A percentile compares a stretch with the other conserved stretches of the same genome.
Conservation (phyloP, 2,329 filamentous ascomycete species). For the Paecilomyces dactylethromorphus region DNA sequence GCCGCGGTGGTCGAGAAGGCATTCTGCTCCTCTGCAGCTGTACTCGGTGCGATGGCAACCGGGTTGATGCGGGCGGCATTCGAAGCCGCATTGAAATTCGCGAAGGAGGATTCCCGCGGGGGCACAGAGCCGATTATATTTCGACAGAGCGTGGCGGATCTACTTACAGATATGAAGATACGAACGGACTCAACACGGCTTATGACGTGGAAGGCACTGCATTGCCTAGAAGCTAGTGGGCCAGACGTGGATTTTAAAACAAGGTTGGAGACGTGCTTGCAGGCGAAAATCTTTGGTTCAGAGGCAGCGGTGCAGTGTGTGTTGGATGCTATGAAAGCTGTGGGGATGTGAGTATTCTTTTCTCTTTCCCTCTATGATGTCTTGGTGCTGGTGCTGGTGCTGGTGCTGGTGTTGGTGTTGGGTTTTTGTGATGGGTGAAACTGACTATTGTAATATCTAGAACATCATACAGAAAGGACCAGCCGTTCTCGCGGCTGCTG, state of each 20-base stretch:
- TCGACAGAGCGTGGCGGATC: constrained; percentile 46
- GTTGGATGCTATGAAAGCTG: constrained; percentile 45
- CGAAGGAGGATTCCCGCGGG: constrained; percentile 45
- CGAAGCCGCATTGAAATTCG: constrained; percentile 46
- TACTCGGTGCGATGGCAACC: constrained; percentile 51
- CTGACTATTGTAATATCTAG: constrained; percentile 11
- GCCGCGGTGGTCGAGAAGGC: constrained; percentile 36
- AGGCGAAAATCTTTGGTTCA: constrained; percentile 48
- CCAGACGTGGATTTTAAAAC: constrained; percentile 30
- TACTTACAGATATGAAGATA: constrained; percentile 49
- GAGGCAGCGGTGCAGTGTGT: constrained; percentile 45
- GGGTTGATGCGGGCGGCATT: constrained; percentile 50
- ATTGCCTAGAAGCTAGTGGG: constrained; percentile 35
- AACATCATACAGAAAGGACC: constrained; percentile 34
- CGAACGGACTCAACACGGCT: constrained; percentile 43
- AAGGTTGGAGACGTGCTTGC: constrained; percentile 41
- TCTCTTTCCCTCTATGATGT: background rate
- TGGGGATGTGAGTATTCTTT: constrained; percentile 41
- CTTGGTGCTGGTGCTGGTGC: background rate
- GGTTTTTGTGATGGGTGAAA: too few species aligned
- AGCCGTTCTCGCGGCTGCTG: constrained; percentile 39
- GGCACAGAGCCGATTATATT: constrained; percentile 41
- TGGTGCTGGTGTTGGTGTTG: too few species aligned
- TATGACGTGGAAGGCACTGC: constrained; percentile 48
- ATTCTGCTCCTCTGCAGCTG: constrained; percentile 41